phyloP scores from a whole-genome alignment of 352 stramenopile genomes.

The Pilasporangium apinafurcum region DNA sequence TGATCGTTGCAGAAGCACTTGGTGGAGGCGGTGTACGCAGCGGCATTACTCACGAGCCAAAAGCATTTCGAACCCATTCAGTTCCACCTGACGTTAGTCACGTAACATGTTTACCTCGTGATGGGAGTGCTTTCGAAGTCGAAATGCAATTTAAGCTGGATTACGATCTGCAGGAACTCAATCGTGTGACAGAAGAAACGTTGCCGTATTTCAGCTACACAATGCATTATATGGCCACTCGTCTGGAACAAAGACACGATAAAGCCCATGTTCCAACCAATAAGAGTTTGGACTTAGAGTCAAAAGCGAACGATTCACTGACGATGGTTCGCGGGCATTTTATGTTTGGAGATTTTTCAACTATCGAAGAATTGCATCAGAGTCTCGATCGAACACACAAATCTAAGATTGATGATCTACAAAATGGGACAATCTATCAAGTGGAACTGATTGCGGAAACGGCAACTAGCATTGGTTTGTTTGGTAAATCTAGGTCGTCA shows the following conservation, averaged over 20 bases:
- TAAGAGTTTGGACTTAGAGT: constrained; percentile 5
- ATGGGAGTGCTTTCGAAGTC: constrained; percentile 35
- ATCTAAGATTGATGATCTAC: constrained; percentile 26
- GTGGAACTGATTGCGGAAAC: constrained; percentile 47
- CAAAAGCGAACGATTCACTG: background rate
- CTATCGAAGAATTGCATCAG: constrained; percentile 20
- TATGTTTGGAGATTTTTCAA: constrained; percentile 25
- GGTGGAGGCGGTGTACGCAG: constrained; percentile 47
- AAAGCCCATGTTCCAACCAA: constrained; percentile 1
- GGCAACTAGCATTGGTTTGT: constrained; percentile 39
- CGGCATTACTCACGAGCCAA: constrained; percentile 14
- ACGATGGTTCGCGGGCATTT: constrained; percentile 17
- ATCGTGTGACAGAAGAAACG: constrained; percentile 11
- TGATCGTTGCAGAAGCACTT: constrained; percentile 45
- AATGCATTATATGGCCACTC: constrained; percentile 42
- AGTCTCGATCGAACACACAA: constrained; percentile 16
- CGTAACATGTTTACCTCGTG: constrained; percentile 15
- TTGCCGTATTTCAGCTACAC: constrained; percentile 38
- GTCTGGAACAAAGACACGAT: too few species aligned
- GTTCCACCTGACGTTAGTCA: constrained; percentile 32
- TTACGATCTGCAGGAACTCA: constrained; percentile 32
- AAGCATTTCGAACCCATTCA: constrained; percentile 44
- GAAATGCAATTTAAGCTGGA: constrained; percentile 32
- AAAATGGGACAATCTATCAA: constrained; percentile 35
- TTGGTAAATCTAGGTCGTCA: constrained; percentile 16